Percentiles rank a stretch among this genome's conserved stretches.
These are phyloP conservation scores for Cladosporium sp. DNA, from an alignment of 2,329 filamentous ascomycete species.

Conservation along the genomic window DNA sequence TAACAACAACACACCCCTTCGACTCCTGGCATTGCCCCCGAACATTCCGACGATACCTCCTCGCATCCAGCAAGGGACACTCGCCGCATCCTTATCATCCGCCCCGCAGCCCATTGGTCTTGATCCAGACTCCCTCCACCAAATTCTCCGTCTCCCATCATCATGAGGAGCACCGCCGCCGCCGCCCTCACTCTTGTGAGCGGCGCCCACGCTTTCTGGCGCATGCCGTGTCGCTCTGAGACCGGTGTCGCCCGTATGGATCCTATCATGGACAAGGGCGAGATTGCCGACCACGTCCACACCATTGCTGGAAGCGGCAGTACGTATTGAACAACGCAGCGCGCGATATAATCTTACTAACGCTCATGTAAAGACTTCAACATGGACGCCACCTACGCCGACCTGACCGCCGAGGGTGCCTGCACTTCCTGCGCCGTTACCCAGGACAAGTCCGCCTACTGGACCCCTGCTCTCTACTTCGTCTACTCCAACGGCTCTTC, in stretches of 20 bases:
- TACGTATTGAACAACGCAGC: slow-evolving; percentile 44
- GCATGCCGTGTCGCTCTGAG: slow-evolving; percentile 74
- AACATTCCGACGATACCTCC: not conserved
- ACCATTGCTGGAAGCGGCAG: slow-evolving; percentile 70
- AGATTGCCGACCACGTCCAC: slow-evolving; percentile 64
- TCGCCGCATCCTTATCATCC: not conserved
- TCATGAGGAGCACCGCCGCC: slow-evolving; percentile 12
- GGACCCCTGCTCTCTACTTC: slow-evolving; percentile 75
- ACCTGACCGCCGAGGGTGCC: slow-evolving; percentile 55
- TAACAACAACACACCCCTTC: not conserved
- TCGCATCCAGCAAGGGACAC: slow-evolving; percentile 3
- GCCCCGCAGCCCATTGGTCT: not conserved
- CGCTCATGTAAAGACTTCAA: slow-evolving; percentile 55
- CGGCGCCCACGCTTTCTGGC: slow-evolving; percentile 67
- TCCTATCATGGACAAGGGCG: slow-evolving; percentile 64
- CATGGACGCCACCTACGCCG: slow-evolving; percentile 51
- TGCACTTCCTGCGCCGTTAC: slow-evolving; percentile 80
- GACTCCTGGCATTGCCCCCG: not conserved
- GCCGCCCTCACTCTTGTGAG: slow-evolving; percentile 25
- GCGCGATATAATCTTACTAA: slow-evolving; percentile 10
- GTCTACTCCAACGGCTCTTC: slow-evolving; percentile 62
- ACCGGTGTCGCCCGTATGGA: slow-evolving; percentile 70
- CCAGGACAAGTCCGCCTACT: slow-evolving; percentile 85
- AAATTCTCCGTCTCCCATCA: not conserved
- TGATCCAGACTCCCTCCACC: not conserved